Conservation (phyloP, 345 rosid genomes). For the Salix purpurea region DNA sequence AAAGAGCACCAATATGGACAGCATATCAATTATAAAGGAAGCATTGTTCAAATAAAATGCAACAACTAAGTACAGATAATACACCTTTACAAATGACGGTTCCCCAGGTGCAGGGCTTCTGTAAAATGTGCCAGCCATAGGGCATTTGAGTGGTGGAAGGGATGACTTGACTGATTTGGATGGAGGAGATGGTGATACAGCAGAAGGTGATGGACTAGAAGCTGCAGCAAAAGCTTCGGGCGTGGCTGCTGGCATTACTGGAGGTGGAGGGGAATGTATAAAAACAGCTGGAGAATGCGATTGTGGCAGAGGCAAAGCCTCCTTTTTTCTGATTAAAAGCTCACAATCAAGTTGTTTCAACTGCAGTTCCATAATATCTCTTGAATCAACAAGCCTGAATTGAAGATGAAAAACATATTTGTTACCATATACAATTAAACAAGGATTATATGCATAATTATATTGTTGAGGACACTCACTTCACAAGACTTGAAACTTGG, state of each 20-base stretch:
- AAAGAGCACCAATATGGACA: background rate
- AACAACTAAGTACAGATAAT: conserved; percentile 11
- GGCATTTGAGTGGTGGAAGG: conserved; percentile 69
- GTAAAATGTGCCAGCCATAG: conserved; percentile 93
- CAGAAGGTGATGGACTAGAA: conserved; percentile 39
- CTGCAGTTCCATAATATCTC: conserved; percentile 82
- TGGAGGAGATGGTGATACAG: conserved; percentile 35
- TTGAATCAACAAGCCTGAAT: conserved; percentile 83
- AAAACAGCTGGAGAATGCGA: conserved; percentile 47
- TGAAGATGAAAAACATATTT: conserved; percentile 1
- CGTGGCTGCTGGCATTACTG: conserved; percentile 33
- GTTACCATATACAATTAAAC: background rate
- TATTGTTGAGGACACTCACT: conserved; percentile 39
- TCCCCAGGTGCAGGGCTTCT: conserved; percentile 73
- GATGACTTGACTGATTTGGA: conserved; percentile 51
- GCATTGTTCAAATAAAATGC: conserved; percentile 2
- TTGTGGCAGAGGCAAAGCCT: conserved; percentile 67
- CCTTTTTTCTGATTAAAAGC: conserved; percentile 71
- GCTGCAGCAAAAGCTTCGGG: conserved; percentile 38
- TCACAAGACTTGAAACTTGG: conserved; percentile 78
- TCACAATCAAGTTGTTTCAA: conserved; percentile 85
- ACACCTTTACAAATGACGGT: conserved; percentile 78
- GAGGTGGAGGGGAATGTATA: conserved; percentile 52
- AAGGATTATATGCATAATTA: background rate
- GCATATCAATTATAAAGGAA: conserved; percentile 1